Conservation (phyloP, 257 asterid species). For the Anisodus acutangulus region DNA sequence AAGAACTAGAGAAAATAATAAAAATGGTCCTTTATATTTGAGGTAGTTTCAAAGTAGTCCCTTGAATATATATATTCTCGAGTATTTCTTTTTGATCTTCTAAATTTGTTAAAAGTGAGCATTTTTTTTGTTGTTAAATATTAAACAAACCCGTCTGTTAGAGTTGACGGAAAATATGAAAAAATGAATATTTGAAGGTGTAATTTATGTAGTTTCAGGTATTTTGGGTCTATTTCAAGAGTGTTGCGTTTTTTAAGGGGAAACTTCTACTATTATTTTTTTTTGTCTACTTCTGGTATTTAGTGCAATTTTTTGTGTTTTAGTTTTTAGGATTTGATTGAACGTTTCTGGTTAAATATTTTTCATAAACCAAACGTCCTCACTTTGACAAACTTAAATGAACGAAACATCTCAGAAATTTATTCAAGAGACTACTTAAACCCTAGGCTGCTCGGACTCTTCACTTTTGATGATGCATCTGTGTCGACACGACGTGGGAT, state of each 20-base stretch:
- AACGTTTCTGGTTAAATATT: background rate
- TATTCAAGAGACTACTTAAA: background rate
- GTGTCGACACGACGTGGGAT: too few relatives aligned
- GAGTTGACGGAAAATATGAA: background rate
- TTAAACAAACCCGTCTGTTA: too few relatives aligned
- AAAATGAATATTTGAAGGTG: background rate
- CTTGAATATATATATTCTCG: too few relatives aligned
- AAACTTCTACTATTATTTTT: too few relatives aligned
- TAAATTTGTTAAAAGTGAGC: too few relatives aligned
- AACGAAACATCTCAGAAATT: background rate
- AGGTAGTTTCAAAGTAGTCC: background rate
- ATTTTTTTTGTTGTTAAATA: too few relatives aligned
- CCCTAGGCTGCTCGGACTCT: too few relatives aligned
- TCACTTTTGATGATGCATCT: too few relatives aligned
- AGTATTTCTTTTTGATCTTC: background rate
- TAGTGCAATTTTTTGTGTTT: background rate
- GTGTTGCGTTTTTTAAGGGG: background rate
- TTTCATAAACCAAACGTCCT: background rate
- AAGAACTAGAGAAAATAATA: background rate
- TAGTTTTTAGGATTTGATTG: background rate
- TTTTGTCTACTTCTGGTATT: too few relatives aligned
- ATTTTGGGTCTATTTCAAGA: background rate
- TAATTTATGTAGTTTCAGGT: background rate
- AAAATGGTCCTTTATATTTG: background rate
- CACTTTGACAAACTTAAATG: constrained; percentile 6